Base-by-base conservation (phyloP, 768 basidiomycete genomes). In the Macrolepiota albuminosa region DNA sequence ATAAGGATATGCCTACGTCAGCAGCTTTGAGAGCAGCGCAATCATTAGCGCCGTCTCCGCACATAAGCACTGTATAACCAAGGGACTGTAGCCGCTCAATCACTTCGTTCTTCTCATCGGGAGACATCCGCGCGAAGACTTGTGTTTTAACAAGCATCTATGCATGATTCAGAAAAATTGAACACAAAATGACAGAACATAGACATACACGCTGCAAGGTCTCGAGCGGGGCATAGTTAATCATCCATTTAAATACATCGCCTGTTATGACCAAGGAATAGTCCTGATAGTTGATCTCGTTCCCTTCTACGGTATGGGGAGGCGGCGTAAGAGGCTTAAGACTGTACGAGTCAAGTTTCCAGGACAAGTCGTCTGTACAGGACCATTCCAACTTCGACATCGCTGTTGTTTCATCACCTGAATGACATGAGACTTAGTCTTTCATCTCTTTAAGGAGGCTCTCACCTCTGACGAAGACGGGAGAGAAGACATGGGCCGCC, bases 1-100 rank as follows among this genome's bases (percentile, higher is more conserved):
- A 98, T 13, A 99, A 74, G 2, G 95, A 97, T 50, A 99, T 84
- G 0, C 97, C 97, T 43, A 99, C 96, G 69, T 99, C 97, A 6
- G 97, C 97, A 4, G 97, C 96, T 73, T 98, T 99, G 65, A 99
- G 81, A 10, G 97, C 97, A 29, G 96, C 95, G 69, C 97, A 98
- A 69, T 99, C 97, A 69, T 99, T 99, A 2, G 97, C 97, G 45
- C 97, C 97, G 68, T 99, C 97, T 37, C 97, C 97, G 66, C 97
- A 98, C 89, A 98, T 98, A 10, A 96, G 82, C 14, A 98, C 97
- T 0, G 91, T 96, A 70, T 98, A 99, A 10, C 96, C 97, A 26
- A 99, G 81, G 2, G 83, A 79, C 67, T 98, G 97, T 11, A 99
- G 78, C 2, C 96, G 84, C 72, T 98, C 96, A 18, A 99, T 93